These are phyloP conservation scores for Kondoa subrosea DNA, from an alignment of 768 basidiomycete genomes.

Conservation along the genomic window DNA sequence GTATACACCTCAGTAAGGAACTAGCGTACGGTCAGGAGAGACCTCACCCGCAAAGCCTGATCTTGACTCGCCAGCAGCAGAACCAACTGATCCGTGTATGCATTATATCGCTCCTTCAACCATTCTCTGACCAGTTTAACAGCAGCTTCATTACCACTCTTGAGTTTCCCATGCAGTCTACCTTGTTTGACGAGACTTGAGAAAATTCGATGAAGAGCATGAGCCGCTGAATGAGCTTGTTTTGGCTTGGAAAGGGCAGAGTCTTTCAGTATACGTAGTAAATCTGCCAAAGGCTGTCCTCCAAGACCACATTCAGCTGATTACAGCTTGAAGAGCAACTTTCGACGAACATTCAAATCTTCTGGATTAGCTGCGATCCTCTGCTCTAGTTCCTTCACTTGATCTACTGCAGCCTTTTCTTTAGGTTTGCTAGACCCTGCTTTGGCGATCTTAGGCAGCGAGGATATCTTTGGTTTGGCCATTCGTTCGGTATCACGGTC, in stretches of 20 bases:
- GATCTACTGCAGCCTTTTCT: neutral
- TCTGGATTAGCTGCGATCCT: neutral
- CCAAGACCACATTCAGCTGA: neutral
- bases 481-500: too few relatives aligned
- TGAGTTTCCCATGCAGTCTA: constrained; percentile 38
- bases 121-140: constrained; percentile 44
- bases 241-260: constrained; percentile 39
- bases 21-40: too few relatives aligned
- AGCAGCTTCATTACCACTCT: constrained; percentile 39
- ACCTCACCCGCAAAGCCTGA: constrained; percentile 31
- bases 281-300: constrained; percentile 47
- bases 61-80: constrained; percentile 64
- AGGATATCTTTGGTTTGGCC: neutral
- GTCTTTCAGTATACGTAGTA: constrained; percentile 44
- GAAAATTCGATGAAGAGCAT: constrained; percentile 65
- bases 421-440: neutral
- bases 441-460: neutral
- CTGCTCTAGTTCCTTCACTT: neutral
- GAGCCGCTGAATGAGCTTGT: constrained; percentile 55
- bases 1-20: too few relatives aligned
- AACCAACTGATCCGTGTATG: constrained; percentile 52
- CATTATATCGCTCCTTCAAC: constrained; percentile 58
- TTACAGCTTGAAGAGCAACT: too few relatives aligned
- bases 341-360: neutral
- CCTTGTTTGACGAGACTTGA: constrained; percentile 46